These are phyloP conservation scores for Psilocybe azurescens DNA, from an alignment of 768 basidiomycete genomes.

Conservation along the genomic window DNA sequence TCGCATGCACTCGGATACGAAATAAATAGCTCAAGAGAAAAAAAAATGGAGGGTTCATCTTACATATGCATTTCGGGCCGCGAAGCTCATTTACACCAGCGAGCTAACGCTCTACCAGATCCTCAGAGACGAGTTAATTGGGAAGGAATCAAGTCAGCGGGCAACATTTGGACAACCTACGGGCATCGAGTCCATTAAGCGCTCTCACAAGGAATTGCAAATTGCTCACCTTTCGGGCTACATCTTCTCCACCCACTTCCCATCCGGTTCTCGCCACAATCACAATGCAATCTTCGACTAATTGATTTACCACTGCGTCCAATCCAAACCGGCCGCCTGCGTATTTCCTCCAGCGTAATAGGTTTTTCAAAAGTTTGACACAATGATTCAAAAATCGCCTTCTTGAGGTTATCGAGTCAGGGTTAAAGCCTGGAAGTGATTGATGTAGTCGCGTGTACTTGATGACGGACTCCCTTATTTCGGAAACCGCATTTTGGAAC, in stretches of 20 bases:
- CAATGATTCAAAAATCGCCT: constrained; percentile 68
- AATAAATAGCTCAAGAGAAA: constrained; percentile 7
- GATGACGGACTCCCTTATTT: constrained; percentile 52
- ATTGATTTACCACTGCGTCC: constrained; percentile 55
- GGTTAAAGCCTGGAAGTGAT: constrained; percentile 64
- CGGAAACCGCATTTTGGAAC: constrained; percentile 63
- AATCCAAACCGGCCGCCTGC: constrained; percentile 63
- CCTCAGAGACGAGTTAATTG: constrained; percentile 23
- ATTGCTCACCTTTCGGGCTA: constrained; percentile 59
- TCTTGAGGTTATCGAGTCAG: constrained; percentile 74
- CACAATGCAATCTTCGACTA: constrained; percentile 65
- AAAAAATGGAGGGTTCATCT: constrained; percentile 4
- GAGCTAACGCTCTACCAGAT: constrained; percentile 5
- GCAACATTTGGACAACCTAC: constrained; percentile 43
- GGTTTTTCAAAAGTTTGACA: constrained; percentile 74
- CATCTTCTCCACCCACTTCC: constrained; percentile 84
- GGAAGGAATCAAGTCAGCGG: constrained; percentile 36
- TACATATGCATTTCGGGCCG: constrained; percentile 3
- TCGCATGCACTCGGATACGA: constrained; percentile 15
- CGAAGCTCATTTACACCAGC: neutral
- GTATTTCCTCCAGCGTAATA: constrained; percentile 80
- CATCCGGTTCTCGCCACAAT: constrained; percentile 78
- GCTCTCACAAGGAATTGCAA: constrained; percentile 8
- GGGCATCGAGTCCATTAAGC: constrained; percentile 14
- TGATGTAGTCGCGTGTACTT: constrained; percentile 48